Conservation (phyloP, 768 basidiomycete species). For the Solioccasus polychromus region DNA sequence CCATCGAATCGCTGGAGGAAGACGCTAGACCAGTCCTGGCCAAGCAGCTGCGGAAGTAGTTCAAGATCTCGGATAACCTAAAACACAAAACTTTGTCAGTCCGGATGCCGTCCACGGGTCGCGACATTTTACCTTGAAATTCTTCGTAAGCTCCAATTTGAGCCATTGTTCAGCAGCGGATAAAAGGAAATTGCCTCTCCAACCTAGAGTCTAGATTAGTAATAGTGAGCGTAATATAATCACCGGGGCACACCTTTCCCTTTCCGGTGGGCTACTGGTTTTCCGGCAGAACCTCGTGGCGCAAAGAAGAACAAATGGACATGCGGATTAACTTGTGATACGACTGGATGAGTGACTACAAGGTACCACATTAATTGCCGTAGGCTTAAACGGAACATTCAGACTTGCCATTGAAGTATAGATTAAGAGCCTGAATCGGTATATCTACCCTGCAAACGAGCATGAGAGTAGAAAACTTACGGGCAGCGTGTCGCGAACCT, state of each 20-base stretch:
- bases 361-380: background rate
- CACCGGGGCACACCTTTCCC: slow-evolving; percentile 62
- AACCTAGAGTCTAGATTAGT: slow-evolving; percentile 47
- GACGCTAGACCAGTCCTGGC: slow-evolving; percentile 95
- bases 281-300: slow-evolving; percentile 82
- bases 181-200: slow-evolving; percentile 92
- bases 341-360: slow-evolving; percentile 86
- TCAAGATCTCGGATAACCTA: slow-evolving; percentile 93
- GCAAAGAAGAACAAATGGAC: slow-evolving; percentile 96
- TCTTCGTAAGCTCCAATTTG: slow-evolving; percentile 94
- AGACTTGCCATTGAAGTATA: slow-evolving; percentile 77
- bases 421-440: slow-evolving; percentile 81
- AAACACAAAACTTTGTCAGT: background rate
- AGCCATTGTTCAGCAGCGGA: slow-evolving; percentile 94
- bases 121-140: slow-evolving; percentile 64
- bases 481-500: slow-evolving; percentile 42
- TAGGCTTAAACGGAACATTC: slow-evolving; percentile 1
- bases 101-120: background rate
- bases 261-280: slow-evolving; percentile 91
- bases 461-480: background rate
- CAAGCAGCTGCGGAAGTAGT: slow-evolving; percentile 87
- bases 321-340: slow-evolving; percentile 90
- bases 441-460: slow-evolving; percentile 75
- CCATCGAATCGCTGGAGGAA: slow-evolving; percentile 95
- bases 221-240: background rate